These are phyloP conservation scores for Fusarium pseudocircinatum DNA, from an alignment of 2,329 filamentous ascomycete species.

Conservation along the genomic window DNA sequence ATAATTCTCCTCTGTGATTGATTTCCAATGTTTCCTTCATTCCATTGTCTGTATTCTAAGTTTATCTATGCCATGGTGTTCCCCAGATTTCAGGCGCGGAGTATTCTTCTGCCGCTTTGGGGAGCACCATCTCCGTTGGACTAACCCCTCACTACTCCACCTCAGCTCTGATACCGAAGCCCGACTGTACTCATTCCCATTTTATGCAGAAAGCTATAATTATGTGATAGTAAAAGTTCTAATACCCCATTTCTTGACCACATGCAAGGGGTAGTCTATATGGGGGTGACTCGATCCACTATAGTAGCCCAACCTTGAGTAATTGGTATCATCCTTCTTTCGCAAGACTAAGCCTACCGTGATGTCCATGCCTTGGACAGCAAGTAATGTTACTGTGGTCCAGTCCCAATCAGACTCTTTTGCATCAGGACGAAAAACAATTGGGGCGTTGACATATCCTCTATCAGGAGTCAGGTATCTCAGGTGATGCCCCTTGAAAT, in stretches of 20 bases:
- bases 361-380: too few relatives aligned
- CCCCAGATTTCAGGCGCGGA: neutral
- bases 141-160: neutral
- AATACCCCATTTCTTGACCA: rapidly evolving
- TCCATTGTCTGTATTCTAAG: too few relatives aligned
- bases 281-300: too few relatives aligned
- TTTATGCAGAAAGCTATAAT: neutral
- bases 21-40: rapidly evolving
- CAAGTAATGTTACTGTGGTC: neutral
- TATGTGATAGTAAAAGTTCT: neutral
- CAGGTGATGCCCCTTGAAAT: neutral
- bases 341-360: too few relatives aligned
- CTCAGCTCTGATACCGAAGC: rapidly evolving
- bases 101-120: conserved; percentile 6
- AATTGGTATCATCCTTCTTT: rapidly evolving
- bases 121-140: neutral
- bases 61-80: neutral
- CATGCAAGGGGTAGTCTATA: too few relatives aligned
- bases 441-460: rapidly evolving
- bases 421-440: neutral
- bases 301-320: neutral
- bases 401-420: neutral
- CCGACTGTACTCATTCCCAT: rapidly evolving
- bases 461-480: neutral
- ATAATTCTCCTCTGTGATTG: too few relatives aligned